These are phyloP conservation scores for Ambrosiella beaveri DNA, from an alignment of 2,329 filamentous ascomycete genomes.

Conservation along the genomic window DNA sequence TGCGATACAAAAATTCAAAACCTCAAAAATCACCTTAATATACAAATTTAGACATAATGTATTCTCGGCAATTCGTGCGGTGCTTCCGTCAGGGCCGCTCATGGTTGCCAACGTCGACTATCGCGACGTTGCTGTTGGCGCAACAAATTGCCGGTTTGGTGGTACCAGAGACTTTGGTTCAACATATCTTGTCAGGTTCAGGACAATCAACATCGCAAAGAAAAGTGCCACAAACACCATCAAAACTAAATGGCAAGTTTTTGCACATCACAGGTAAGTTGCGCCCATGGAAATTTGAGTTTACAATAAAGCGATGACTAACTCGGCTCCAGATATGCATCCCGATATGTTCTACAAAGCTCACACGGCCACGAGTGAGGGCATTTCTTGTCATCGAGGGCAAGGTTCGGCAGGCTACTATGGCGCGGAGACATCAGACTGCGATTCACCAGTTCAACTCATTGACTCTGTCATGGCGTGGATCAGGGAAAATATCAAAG, in stretches of 20 bases:
- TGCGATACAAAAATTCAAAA: too few species aligned
- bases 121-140: slow-evolving; percentile 3
- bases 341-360: slow-evolving; percentile 75
- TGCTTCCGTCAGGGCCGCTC: not conserved
- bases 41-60: too few species aligned
- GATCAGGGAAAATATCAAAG: slow-evolving; percentile 61
- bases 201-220: not conserved
- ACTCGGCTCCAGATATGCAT: slow-evolving; percentile 54
- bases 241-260: slow-evolving; percentile 50
- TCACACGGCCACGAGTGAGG: slow-evolving; percentile 52
- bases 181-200: not conserved
- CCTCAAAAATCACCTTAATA: too few species aligned
- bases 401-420: slow-evolving; percentile 62
- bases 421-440: slow-evolving; percentile 73
- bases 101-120: slow-evolving; percentile 3
- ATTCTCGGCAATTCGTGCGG: too few species aligned
- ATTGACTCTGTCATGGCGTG: slow-evolving; percentile 81
- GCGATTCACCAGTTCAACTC: slow-evolving; percentile 67
- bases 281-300: not conserved
- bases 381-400: slow-evolving; percentile 61
- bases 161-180: not conserved
- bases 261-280: slow-evolving; percentile 70
- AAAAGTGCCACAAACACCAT: not conserved
- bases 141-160: slow-evolving; percentile 6
- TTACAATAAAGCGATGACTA: not conserved